Conservation (phyloP, 257 asterid species). For the Solanum arcanum region DNA sequence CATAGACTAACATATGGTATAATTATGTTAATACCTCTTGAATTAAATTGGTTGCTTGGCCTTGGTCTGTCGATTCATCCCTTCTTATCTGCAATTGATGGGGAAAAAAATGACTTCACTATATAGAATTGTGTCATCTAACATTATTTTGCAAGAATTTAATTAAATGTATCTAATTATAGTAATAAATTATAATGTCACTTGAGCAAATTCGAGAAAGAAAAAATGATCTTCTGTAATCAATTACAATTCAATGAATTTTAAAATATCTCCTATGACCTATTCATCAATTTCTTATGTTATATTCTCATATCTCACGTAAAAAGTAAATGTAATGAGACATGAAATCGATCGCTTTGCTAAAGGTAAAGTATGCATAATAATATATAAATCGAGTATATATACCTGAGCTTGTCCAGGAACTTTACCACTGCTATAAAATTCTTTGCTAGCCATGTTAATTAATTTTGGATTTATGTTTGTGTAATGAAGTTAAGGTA, state of each 20-base stretch:
- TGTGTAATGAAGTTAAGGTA: not conserved
- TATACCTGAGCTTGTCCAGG: not conserved
- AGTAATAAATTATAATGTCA: not conserved
- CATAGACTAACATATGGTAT: not conserved
- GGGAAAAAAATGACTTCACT: not conserved
- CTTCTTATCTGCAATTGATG: not conserved
- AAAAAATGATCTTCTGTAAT: not conserved
- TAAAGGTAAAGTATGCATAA: not conserved
- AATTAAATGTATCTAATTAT: not conserved
- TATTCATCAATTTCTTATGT: not conserved
- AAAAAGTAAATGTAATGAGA: not conserved
- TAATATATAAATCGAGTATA: not conserved
- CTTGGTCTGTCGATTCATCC: not conserved
- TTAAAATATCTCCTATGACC: not conserved
- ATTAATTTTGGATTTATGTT: not conserved
- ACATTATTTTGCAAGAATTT: not conserved
- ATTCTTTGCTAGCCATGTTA: not conserved
- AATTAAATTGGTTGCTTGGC: not conserved
- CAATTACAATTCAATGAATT: not conserved
- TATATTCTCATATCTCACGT: not conserved
- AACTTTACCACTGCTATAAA: not conserved
- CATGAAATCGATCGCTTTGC: not conserved
- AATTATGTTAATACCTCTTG: not conserved
- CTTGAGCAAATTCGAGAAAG: not conserved
- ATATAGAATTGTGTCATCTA: not conserved